A percentile compares a stretch with the other conserved stretches of the same genome.
These are phyloP conservation scores for Parastagonospora avenae DNA, from an alignment of 2,329 filamentous ascomycete species.

Conservation along the genomic window DNA sequence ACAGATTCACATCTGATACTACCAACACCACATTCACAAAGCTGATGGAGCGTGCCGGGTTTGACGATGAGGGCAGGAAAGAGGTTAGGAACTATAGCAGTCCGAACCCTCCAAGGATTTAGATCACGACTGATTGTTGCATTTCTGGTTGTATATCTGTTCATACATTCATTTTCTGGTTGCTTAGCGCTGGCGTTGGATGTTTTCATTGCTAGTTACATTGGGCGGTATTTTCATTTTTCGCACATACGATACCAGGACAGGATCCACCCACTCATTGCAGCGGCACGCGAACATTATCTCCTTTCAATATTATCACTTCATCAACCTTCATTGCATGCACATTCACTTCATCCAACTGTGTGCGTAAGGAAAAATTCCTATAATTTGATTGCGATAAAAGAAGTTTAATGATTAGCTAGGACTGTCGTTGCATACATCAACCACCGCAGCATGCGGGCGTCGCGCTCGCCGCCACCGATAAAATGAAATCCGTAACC, in stretches of 20 bases:
- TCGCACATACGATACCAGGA: not conserved
- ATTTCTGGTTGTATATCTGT: constrained; percentile 1
- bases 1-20: constrained; percentile 38
- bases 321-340: not conserved
- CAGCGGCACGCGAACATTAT: too few species aligned
- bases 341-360: not conserved
- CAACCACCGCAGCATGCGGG: not conserved
- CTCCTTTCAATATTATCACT: too few species aligned
- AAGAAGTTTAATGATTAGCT: not conserved
- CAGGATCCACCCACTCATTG: not conserved
- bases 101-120: constrained; percentile 8
- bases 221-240: constrained; percentile 1
- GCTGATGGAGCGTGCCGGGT: constrained; percentile 51
- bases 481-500: constrained; percentile 4
- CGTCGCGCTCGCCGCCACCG: not conserved
- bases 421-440: not conserved
- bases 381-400: too few species aligned
- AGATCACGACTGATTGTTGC: not conserved
- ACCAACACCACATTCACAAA: constrained; percentile 48
- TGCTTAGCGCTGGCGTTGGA: constrained; percentile 21
- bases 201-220: not conserved
- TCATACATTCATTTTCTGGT: constrained; percentile 4
- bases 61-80: constrained; percentile 36
- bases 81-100: constrained; percentile 35
- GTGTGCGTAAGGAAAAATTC: too few species aligned